Conservation (phyloP, 177 flowering plant genomes). For the Telopea speciosissima region DNA sequence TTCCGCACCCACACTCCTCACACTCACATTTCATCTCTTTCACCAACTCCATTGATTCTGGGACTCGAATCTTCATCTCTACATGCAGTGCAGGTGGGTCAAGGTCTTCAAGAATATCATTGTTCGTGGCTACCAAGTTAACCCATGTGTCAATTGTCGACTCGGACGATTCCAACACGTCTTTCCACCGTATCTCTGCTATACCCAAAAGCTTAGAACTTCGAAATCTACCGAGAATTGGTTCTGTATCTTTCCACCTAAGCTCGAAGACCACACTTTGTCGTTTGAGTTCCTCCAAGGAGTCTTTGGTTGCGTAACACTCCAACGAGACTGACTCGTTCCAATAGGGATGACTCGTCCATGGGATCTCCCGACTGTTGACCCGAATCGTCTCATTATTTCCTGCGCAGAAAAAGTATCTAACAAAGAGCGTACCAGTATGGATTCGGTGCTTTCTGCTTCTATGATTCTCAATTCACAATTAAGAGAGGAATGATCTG, state of each 20-base stretch:
- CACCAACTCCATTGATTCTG: constrained; percentile 2
- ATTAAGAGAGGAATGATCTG: constrained; percentile 29
- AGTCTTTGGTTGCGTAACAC: constrained; percentile 32
- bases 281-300: constrained; percentile 28
- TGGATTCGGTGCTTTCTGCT: constrained; percentile 47
- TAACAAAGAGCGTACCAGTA: constrained; percentile 40
- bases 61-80: constrained; percentile 26
- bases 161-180: constrained; percentile 30
- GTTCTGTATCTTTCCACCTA: constrained; percentile 29
- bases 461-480: constrained; percentile 51
- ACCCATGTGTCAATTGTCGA: constrained; percentile 40
- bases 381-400: constrained; percentile 37
- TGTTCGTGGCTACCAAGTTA: constrained; percentile 4
- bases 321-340: constrained; percentile 44
- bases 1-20: constrained; percentile 34
- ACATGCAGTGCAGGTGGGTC: constrained; percentile 33
- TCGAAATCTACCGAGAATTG: constrained; percentile 19
- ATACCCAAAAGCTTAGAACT: constrained; percentile 30
- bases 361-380: constrained; percentile 36
- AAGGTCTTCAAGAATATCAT: constrained; percentile 2
- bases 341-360: constrained; percentile 34
- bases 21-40: constrained; percentile 10
- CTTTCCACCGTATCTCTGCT: constrained; percentile 34
- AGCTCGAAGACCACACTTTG: constrained; percentile 57
- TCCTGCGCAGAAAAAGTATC: constrained; percentile 50